Base-by-base conservation (phyloP, 108 stramenopile genomes). In the Cyclotella atomus region DNA sequence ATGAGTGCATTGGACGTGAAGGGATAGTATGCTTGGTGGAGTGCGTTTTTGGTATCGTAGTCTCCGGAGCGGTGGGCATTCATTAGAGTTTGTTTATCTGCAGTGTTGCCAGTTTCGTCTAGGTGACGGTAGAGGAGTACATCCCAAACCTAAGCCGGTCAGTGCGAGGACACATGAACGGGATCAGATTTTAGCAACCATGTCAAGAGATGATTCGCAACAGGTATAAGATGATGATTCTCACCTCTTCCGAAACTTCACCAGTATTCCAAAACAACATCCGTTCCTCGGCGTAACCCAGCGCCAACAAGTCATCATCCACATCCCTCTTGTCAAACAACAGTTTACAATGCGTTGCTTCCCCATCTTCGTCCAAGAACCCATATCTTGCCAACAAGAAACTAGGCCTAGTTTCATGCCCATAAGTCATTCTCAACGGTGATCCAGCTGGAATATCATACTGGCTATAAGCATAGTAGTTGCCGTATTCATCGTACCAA, bases 301-400 rank as follows among this genome's bases (percentile, higher is more conserved):
- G 34, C 16, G 71, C 76, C 16, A 71, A 8, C 71, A 82, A 66
- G 14, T 82, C 81, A 2, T 53, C 33, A 59, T 71, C 54, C 44
- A 84, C 83, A 60, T 77, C 59, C 8, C 12, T 41, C 12, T 12
- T 12, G 38, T 61, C 53, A 21, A 75, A 54, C 63, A 87, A 43
- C 9, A 85, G 41, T 52, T 89, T 87, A 67, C 88, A 89, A 57
- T 73, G 87, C 24, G 61, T 52, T 16, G 84, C 67, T 0, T 83
- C 81, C 16, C 80, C 73, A 15, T 71, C 44, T 32, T 88, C 85
- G 38, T 88, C 87, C 38, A 88, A 35, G 46, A 88, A 88, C 29
- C 87, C 87, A 55, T 88, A 86, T 34, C 75, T 43, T 8, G 87
- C 85, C 55, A 88, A 75, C n/a, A 88, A 72, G 27, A 63, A 62